phyloP scores from a whole-genome alignment of 345 rosid species.

The Salix viminalis region DNA sequence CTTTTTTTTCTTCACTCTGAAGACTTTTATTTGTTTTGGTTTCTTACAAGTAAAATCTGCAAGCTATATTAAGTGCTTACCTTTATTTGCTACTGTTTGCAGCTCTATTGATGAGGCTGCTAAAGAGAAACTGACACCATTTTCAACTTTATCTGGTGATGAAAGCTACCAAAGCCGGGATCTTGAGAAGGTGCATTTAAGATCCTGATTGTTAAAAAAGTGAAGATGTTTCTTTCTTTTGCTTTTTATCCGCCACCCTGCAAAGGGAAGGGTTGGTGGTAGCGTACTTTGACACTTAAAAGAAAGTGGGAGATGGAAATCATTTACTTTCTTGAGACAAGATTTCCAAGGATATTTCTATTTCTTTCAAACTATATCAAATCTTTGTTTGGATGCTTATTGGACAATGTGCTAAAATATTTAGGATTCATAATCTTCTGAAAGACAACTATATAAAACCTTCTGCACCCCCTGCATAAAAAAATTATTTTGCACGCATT shows the following conservation, averaged over 20 bases:
- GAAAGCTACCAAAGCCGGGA: conserved; percentile 96
- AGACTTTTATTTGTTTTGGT: background rate
- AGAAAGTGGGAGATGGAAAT: background rate
- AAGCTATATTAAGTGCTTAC: conserved; percentile 3
- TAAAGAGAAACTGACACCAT: conserved; percentile 80
- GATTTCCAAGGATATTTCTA: background rate
- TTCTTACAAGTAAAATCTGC: background rate
- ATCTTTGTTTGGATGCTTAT: background rate
- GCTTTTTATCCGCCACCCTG: background rate
- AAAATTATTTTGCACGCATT: background rate
- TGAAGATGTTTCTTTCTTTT: background rate
- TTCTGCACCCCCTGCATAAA: no score
- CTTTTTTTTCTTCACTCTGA: conserved; percentile 9
- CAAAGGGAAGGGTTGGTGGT: background rate
- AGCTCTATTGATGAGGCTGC: conserved; percentile 74
- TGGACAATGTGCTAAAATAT: background rate
- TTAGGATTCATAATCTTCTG: no score
- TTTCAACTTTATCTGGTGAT: conserved; percentile 60
- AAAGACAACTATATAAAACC: no score
- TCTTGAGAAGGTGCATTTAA: conserved; percentile 78
- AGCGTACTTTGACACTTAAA: background rate
- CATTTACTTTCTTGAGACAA: background rate
- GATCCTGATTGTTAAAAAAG: background rate
- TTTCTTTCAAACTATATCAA: background rate
- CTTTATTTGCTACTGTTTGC: conserved; percentile 11